Conservation (phyloP, 2,329 filamentous ascomycete species). For the Pezicula neosporulosa region DNA sequence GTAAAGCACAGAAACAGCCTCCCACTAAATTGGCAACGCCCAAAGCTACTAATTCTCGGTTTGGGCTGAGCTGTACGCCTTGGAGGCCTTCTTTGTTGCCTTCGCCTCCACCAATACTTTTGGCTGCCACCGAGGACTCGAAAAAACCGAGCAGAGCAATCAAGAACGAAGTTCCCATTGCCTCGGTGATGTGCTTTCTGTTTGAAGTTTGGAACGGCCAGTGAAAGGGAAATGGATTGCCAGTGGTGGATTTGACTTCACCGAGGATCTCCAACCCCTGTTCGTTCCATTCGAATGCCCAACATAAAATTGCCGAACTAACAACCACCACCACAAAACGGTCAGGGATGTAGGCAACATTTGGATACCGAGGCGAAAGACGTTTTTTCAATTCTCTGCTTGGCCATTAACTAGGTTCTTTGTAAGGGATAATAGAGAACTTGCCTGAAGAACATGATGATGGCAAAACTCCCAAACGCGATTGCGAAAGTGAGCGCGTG, state of each 20-base stretch:
- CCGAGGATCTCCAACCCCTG: conserved; percentile 82
- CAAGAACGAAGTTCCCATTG: conserved; percentile 87
- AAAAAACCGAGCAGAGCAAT: conserved; percentile 98
- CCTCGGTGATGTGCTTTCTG: conserved; percentile 78
- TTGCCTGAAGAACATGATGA: conserved; percentile 89
- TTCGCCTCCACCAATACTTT: conserved; percentile 68
- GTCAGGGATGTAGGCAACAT: conserved; percentile 86
- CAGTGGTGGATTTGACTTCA: conserved; percentile 69
- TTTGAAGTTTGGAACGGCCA: conserved; percentile 79
- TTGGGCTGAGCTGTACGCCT: conserved; percentile 80
- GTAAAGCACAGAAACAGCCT: conserved; percentile 86
- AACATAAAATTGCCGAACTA: conserved; percentile 76
- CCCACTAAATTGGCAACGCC: conserved; percentile 89
- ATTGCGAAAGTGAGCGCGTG: conserved; percentile 76
- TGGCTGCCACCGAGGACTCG: conserved; percentile 93
- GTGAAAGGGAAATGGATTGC: conserved; percentile 72
- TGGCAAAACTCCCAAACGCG: conserved; percentile 72
- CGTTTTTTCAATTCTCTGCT: conserved; percentile 74
- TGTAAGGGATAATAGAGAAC: conserved; percentile 17
- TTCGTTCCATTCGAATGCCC: conserved; percentile 72
- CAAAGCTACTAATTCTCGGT: conserved; percentile 88
- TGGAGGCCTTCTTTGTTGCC: conserved; percentile 60
- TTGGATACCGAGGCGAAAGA: conserved; percentile 74
- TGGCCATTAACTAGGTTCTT: conserved; percentile 9
- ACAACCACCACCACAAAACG: conserved; percentile 90